Conservation (phyloP, 2,329 filamentous ascomycete species). For the Alternaria novae-zelandiae region DNA sequence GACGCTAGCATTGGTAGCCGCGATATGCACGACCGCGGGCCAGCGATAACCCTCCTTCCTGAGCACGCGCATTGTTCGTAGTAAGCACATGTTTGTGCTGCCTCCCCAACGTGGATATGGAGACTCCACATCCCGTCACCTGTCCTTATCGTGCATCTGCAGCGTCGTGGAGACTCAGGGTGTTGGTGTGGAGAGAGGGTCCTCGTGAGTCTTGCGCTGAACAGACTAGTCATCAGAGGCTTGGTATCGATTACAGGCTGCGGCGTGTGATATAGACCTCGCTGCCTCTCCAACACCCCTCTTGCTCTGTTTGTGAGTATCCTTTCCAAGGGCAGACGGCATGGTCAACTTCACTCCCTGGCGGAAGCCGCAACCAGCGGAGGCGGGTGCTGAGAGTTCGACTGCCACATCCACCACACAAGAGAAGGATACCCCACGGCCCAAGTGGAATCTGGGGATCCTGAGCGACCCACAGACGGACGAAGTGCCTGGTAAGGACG, state of each 20-base stretch:
- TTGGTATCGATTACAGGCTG: conserved; percentile 1
- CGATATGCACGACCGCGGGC: conserved; percentile 3
- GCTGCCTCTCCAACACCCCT: neutral
- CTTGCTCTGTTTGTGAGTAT: neutral
- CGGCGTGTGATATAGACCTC: conserved; percentile 3
- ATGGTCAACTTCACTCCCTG: conserved; percentile 28
- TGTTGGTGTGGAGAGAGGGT: conserved; percentile 9
- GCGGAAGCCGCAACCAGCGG: conserved; percentile 19
- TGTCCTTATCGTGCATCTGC: conserved; percentile 20
- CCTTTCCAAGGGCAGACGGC: neutral
- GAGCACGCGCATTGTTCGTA: conserved; percentile 10
- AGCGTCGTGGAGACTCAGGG: conserved; percentile 16
- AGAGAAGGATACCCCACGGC: conserved; percentile 13
- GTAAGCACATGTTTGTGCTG: conserved; percentile 6
- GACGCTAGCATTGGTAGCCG: conserved; percentile 8
- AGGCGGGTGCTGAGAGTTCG: neutral
- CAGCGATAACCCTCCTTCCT: conserved; percentile 3
- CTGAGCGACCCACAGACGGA: conserved; percentile 81
- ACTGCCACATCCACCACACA: conserved; percentile 5
- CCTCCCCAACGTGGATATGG: conserved; percentile 4
- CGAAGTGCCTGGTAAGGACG: conserved; percentile 77
- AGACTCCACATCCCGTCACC: conserved; percentile 27
- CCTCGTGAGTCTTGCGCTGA: conserved; percentile 14
- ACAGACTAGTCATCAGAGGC: conserved; percentile 6
- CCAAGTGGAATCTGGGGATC: conserved; percentile 72